These are phyloP conservation scores for Oxytropis ochrocephala DNA, from an alignment of 306 rosid genomes.

Conservation along the genomic window DNA sequence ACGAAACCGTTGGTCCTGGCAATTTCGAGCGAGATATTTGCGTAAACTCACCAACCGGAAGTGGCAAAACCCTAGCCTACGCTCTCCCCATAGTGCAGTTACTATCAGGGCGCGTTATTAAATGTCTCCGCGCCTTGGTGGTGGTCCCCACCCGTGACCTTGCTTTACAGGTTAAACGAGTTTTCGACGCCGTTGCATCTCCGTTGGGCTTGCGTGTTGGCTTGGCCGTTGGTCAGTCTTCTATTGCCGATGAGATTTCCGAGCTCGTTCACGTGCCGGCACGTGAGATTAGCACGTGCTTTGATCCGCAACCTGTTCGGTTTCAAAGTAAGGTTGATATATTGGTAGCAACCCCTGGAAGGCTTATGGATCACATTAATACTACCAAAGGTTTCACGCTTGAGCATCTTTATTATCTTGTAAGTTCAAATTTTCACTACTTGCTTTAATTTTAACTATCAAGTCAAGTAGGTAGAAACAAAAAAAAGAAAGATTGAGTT, in stretches of 20 bases:
- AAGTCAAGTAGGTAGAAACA: not conserved
- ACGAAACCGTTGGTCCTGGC: slow-evolving; percentile 82
- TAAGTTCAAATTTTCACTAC: slow-evolving; percentile 22
- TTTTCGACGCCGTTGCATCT: slow-evolving; percentile 62
- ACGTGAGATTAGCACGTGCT: slow-evolving; percentile 49
- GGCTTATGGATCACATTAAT: slow-evolving; percentile 81
- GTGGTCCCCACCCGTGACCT: slow-evolving; percentile 92
- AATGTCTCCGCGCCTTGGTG: slow-evolving; percentile 65
- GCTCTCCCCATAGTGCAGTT: slow-evolving; percentile 87
- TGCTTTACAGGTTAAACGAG: slow-evolving; percentile 72
- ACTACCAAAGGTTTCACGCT: slow-evolving; percentile 78
- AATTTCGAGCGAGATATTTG: slow-evolving; percentile 78
- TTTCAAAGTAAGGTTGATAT: slow-evolving; percentile 66
- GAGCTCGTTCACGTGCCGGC: slow-evolving; percentile 49
- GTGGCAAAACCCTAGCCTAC: slow-evolving; percentile 86
- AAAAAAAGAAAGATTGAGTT: too few relatives aligned
- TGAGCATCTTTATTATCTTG: slow-evolving; percentile 90
- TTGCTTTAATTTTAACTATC: not conserved
- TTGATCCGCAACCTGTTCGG: slow-evolving; percentile 40
- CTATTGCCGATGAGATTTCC: slow-evolving; percentile 67
- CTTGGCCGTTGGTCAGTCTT: slow-evolving; percentile 81
- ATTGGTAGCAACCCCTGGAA: slow-evolving; percentile 92
- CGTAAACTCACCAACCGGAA: slow-evolving; percentile 89
- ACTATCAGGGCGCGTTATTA: slow-evolving; percentile 44
- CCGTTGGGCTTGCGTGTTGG: slow-evolving; percentile 79